A percentile compares a stretch with the other conserved stretches of the same genome.
Conservation (phyloP, 129 eudicot species). For the Ambrosia trifida region DNA sequence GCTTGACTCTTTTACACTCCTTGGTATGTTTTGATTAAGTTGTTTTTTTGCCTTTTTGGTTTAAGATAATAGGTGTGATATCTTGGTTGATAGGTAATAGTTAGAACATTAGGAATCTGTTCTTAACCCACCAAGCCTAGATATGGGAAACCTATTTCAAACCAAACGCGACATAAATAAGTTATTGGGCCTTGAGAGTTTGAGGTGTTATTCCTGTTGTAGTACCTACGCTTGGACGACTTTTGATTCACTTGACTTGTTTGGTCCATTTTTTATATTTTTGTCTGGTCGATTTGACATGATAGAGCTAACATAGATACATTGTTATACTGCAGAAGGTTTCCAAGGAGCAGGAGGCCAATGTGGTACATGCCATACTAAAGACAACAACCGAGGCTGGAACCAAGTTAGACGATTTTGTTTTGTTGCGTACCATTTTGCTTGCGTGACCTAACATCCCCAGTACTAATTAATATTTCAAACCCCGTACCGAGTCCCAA, state of each 20-base stretch:
- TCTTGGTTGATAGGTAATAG: neutral
- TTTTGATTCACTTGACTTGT: neutral
- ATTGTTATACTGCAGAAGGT: constrained; percentile 38
- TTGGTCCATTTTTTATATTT: neutral
- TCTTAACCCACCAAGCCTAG: too few relatives aligned
- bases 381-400: constrained; percentile 1
- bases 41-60: neutral
- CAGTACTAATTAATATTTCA: constrained; percentile 8
- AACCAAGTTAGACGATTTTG: neutral
- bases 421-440: constrained; percentile 17
- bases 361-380: constrained; percentile 52
- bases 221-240: neutral
- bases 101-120: neutral
- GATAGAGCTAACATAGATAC: neutral
- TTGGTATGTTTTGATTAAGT: too few relatives aligned
- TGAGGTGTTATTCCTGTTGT: too few relatives aligned
- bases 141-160: neutral
- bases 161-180: neutral
- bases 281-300: neutral
- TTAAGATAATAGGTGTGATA: neutral
- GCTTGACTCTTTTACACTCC: too few relatives aligned
- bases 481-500: neutral
- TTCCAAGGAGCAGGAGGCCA: constrained; percentile 55
- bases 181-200: neutral
- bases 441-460: neutral